Evolutionary conservation across 2,329 filamentous ascomycete genomes (phyloP).

Genomic region (Scolecobasidium constrictum): DNA sequence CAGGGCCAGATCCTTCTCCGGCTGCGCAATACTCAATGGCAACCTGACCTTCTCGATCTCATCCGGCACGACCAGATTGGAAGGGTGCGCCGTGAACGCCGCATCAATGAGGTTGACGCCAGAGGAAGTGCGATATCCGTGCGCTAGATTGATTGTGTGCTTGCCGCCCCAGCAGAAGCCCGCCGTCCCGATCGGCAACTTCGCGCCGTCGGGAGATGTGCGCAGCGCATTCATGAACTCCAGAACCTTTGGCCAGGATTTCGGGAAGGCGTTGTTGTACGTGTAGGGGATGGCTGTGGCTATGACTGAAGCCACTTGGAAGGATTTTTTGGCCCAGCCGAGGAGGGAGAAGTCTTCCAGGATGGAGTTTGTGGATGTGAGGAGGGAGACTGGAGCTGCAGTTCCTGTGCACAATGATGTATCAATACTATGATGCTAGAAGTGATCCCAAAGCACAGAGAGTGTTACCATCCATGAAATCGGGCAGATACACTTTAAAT

Average conservation of each 20-base stretch:
- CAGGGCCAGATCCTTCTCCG: slow-evolving; percentile 29
- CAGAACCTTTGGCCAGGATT: slow-evolving; percentile 4
- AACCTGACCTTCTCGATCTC: slow-evolving; percentile 36
- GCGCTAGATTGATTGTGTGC: slow-evolving; percentile 39
- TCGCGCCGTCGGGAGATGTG: slow-evolving; percentile 9
- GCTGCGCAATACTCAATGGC: slow-evolving; percentile 38
- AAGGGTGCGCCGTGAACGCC: slow-evolving; percentile 44
- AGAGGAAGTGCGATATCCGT: slow-evolving; percentile 15
- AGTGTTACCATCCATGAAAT: slow-evolving; percentile 44
- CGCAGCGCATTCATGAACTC: slow-evolving; percentile 7
- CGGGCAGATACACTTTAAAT: slow-evolving; percentile 43
- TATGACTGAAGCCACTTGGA: background rate
- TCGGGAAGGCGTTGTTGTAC: background rate
- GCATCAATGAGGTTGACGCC: slow-evolving; percentile 34
- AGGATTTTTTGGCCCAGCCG: slow-evolving; percentile 1
- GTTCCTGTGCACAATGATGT: background rate
- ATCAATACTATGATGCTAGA: too few relatives aligned
- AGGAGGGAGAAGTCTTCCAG: background rate
- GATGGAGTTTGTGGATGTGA: background rate
- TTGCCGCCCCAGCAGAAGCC: slow-evolving; percentile 57
- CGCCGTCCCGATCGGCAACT: slow-evolving; percentile 35
- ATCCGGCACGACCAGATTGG: slow-evolving; percentile 33
- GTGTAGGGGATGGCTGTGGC: slow-evolving; percentile 1
- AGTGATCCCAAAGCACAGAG: too few relatives aligned
- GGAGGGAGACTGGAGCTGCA: background rate